Conservation (phyloP, 2,329 filamentous ascomycete species). For the Annulohypoxylon truncatum region DNA sequence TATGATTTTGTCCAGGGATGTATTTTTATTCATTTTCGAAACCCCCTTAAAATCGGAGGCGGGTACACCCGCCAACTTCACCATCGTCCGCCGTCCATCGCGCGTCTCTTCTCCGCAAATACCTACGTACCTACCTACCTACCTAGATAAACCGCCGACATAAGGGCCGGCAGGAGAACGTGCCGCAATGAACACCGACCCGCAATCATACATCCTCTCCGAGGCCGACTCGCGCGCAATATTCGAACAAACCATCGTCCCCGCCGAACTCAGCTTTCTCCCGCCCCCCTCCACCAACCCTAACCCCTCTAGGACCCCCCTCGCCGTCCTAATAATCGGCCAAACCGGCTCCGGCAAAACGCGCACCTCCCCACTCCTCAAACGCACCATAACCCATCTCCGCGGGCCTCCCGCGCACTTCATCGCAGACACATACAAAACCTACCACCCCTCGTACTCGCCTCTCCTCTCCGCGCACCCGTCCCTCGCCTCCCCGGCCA, state of each 20-base stretch:
- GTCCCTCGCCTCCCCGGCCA: conserved; percentile 54
- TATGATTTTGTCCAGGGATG: conserved; percentile 1
- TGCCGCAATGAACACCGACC: conserved; percentile 20
- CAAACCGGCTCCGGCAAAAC: conserved; percentile 64
- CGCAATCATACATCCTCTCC: conserved; percentile 49
- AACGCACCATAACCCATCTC: conserved; percentile 47
- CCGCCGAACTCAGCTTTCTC: conserved; percentile 49
- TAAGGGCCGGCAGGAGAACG: no score
- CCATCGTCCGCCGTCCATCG: no score
- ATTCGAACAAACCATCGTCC: conserved; percentile 49
- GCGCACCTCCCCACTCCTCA: conserved; percentile 55
- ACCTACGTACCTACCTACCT: no score
- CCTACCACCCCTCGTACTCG: conserved; percentile 58
- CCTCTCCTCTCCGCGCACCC: conserved; percentile 48
- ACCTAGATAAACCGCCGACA: neutral
- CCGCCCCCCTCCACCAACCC: conserved; percentile 10
- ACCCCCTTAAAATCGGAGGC: neutral
- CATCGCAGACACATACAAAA: conserved; percentile 63
- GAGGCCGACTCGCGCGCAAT: conserved; percentile 48
- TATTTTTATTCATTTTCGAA: neutral
- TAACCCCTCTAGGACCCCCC: conserved; percentile 40
- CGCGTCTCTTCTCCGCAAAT: neutral
- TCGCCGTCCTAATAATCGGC: conserved; percentile 59
- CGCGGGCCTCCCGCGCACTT: conserved; percentile 52
- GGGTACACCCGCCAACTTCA: neutral